Conservation (phyloP, 2,329 filamentous ascomycete species). For the Dactylellina cionopaga region DNA sequence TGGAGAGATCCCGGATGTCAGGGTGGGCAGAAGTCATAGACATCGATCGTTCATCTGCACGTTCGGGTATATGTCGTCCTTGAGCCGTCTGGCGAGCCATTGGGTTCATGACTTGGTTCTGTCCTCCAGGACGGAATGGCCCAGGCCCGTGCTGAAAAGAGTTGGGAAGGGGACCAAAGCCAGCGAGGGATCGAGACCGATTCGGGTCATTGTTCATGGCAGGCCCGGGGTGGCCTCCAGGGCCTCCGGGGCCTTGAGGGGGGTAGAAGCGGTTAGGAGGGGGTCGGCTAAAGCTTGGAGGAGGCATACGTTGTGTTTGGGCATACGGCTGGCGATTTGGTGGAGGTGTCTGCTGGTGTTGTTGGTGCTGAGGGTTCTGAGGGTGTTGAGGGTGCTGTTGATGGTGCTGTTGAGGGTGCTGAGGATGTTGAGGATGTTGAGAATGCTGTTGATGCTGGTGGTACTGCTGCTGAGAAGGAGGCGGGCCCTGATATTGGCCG, state of each 20-base stretch:
- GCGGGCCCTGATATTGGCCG: conserved; percentile 29
- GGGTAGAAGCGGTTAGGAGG: conserved; percentile 70
- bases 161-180: conserved; percentile 75
- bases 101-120: conserved; percentile 62
- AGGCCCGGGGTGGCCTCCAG: conserved; percentile 70
- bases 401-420: conserved; percentile 49
- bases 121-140: conserved; percentile 19
- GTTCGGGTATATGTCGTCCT: conserved; percentile 88
- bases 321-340: conserved; percentile 74
- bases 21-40: conserved; percentile 86
- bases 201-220: conserved; percentile 86
- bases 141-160: conserved; percentile 72
- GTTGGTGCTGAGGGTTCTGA: conserved; percentile 44
- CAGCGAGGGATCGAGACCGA: conserved; percentile 91
- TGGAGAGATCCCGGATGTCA: conserved; percentile 73
- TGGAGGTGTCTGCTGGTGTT: conserved; percentile 53
- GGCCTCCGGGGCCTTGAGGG: conserved; percentile 65
- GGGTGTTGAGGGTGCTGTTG: conserved; percentile 42
- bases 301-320: conserved; percentile 65
- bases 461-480: conserved; percentile 50
- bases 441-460: conserved; percentile 50
- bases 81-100: conserved; percentile 86
- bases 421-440: too few species aligned
- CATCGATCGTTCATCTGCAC: conserved; percentile 93
- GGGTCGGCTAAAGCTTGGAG: conserved; percentile 64